Evolutionary conservation across 202 grass and related monocot genomes (phyloP).

Genomic region (Thinopyrum obtusiflorum): DNA sequence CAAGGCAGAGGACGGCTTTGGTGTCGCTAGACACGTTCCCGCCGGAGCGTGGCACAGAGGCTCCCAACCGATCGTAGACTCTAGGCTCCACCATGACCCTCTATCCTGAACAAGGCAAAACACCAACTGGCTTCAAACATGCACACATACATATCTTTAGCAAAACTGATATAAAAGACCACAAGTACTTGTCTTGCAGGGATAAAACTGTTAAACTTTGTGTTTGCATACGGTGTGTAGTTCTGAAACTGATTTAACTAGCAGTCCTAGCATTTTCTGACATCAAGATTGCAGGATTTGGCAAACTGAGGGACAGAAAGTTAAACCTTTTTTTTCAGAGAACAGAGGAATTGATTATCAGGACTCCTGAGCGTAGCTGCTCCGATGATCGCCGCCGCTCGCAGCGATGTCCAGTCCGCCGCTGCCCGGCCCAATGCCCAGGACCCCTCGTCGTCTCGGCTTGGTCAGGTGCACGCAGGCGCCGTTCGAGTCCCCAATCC

Average conservation of each 20-base stretch:
- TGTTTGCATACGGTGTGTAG: not conserved
- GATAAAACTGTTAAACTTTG: not conserved
- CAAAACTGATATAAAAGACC: not conserved
- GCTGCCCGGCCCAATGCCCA: too few species aligned
- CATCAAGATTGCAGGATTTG: not conserved
- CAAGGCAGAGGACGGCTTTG: not conserved
- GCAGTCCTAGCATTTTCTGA: not conserved
- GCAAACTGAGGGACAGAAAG: not conserved
- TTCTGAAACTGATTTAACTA: not conserved
- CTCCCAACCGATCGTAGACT: not conserved
- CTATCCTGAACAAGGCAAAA: not conserved
- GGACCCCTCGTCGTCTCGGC: not conserved
- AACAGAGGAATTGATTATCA: not conserved
- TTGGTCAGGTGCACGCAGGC: not conserved
- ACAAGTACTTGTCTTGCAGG: not conserved
- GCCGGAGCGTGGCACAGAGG: not conserved
- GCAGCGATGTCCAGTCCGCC: not conserved
- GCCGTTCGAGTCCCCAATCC: not conserved
- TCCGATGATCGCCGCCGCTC: not conserved
- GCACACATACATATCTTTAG: not conserved
- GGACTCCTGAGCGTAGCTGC: not conserved
- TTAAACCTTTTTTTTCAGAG: not conserved
- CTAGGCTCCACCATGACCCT: not conserved
- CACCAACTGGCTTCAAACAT: not conserved
- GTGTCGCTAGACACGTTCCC: not conserved